These are phyloP conservation scores for Mycosarcoma mackinlayi DNA, from an alignment of 1,284 basidiomycete species.

Conservation along the genomic window DNA sequence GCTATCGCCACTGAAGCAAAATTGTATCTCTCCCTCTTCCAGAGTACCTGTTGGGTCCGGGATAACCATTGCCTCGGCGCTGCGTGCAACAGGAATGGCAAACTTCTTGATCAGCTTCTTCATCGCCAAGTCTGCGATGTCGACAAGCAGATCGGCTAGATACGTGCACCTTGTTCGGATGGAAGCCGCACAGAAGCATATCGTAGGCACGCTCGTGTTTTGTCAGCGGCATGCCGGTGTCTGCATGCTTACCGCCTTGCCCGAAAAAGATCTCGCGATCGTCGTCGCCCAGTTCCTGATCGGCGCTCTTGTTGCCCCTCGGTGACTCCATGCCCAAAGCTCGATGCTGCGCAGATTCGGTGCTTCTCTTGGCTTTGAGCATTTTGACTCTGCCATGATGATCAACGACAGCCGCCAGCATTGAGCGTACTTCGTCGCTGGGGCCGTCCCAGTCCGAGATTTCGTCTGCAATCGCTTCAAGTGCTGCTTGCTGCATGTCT, in stretches of 20 bases:
- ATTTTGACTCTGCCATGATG: constrained; percentile 22
- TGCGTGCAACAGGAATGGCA: constrained; percentile 32
- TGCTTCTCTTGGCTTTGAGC: constrained; percentile 28
- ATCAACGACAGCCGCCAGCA: constrained; percentile 26
- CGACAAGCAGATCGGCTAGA: constrained; percentile 33
- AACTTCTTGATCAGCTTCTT: constrained; percentile 27
- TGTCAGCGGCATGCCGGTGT: constrained; percentile 47
- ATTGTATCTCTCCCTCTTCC: constrained; percentile 58
- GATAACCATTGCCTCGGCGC: constrained; percentile 39
- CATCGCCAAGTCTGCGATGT: constrained; percentile 31
- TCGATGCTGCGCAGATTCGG: constrained; percentile 24
- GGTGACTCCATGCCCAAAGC: constrained; percentile 30
- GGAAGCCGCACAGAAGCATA: constrained; percentile 59
- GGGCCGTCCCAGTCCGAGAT: constrained; percentile 30
- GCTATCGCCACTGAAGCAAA: constrained; percentile 44
- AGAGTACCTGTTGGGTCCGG: constrained; percentile 48
- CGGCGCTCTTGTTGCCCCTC: not conserved
- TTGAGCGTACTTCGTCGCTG: constrained; percentile 7
- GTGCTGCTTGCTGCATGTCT: constrained; percentile 24
- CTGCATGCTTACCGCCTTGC: constrained; percentile 36
- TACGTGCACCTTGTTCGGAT: constrained; percentile 32
- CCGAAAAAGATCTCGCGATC: constrained; percentile 31
- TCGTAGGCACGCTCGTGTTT: constrained; percentile 57
- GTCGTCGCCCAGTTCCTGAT: constrained; percentile 13
- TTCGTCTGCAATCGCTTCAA: constrained; percentile 24